Evolutionary conservation across 2,329 filamentous ascomycete genomes (phyloP).

Genomic region (Penicillium sp.): DNA sequence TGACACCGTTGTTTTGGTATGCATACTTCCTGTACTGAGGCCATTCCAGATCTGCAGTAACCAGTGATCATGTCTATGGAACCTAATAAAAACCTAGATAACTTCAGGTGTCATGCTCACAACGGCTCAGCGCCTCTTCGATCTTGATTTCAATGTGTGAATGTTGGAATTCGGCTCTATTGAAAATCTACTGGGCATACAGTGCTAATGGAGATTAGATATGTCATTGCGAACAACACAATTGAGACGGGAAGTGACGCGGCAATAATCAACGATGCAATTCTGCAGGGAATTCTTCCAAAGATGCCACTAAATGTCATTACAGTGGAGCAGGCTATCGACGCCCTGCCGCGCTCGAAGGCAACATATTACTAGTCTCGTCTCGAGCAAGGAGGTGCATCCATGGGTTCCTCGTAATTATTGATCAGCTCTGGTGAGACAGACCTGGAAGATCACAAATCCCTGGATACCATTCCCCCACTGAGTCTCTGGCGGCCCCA

Average conservation of each 20-base stretch:
- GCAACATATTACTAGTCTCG: neutral
- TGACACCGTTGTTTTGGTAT: conserved; percentile 1
- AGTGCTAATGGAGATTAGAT: neutral
- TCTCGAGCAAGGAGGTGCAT: no score
- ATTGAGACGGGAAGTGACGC: neutral
- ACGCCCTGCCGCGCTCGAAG: neutral
- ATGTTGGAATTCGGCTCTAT: neutral
- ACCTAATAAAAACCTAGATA: neutral
- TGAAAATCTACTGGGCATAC: neutral
- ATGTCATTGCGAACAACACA: conserved; percentile 3
- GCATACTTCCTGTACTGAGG: neutral
- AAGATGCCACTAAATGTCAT: conserved; percentile 1
- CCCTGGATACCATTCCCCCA: no score
- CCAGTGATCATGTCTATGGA: neutral
- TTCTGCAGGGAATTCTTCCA: neutral
- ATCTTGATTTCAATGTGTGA: conserved; percentile 2
- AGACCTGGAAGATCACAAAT: no score
- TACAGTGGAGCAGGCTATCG: conserved; percentile 1
- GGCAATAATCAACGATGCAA: neutral
- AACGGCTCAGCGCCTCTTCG: neutral
- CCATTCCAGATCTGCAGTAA: neutral
- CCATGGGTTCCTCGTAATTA: no score
- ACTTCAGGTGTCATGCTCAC: neutral
- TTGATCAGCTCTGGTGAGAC: no score
- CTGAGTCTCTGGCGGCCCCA: no score